Conservation (phyloP, 164 flowering plant species). For the Platanus orientalis region DNA sequence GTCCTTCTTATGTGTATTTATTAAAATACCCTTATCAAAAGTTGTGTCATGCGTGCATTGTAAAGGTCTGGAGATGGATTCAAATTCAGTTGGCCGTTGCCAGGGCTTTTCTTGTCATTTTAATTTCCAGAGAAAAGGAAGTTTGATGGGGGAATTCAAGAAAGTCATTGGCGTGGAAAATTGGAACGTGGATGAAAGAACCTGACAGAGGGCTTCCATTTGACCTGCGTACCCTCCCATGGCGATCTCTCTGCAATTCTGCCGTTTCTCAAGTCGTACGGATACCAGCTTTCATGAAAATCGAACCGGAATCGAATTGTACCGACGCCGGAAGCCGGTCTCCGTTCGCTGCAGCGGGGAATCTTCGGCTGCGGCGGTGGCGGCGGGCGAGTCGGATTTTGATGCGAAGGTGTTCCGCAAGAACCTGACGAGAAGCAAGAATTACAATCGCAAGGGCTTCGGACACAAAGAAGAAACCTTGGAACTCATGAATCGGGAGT, state of each 20-base stretch:
- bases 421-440: slow-evolving; percentile 78
- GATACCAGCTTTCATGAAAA: slow-evolving; percentile 30
- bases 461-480: slow-evolving; percentile 83
- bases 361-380: slow-evolving; percentile 16
- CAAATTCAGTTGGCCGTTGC: too few species aligned
- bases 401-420: slow-evolving; percentile 80
- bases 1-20: too few species aligned
- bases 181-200: too few species aligned
- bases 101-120: too few species aligned
- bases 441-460: slow-evolving; percentile 81
- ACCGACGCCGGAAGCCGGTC: slow-evolving; percentile 30
- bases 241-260: slow-evolving; percentile 61
- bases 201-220: too few species aligned
- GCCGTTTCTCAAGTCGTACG: slow-evolving; percentile 35
- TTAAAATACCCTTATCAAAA: too few species aligned
- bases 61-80: too few species aligned
- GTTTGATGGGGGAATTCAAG: too few species aligned
- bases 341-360: slow-evolving; percentile 54
- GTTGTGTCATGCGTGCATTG: too few species aligned
- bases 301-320: slow-evolving; percentile 13
- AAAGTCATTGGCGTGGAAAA: too few species aligned
- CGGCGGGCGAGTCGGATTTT: slow-evolving; percentile 57
- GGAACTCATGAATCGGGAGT: slow-evolving; percentile 80
- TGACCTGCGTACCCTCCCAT: slow-evolving; percentile 21
- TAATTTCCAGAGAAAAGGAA: too few species aligned